Conservation (phyloP, 495 filamentous ascomycete genomes). For the Paragyromitra xinjiangensis region DNA sequence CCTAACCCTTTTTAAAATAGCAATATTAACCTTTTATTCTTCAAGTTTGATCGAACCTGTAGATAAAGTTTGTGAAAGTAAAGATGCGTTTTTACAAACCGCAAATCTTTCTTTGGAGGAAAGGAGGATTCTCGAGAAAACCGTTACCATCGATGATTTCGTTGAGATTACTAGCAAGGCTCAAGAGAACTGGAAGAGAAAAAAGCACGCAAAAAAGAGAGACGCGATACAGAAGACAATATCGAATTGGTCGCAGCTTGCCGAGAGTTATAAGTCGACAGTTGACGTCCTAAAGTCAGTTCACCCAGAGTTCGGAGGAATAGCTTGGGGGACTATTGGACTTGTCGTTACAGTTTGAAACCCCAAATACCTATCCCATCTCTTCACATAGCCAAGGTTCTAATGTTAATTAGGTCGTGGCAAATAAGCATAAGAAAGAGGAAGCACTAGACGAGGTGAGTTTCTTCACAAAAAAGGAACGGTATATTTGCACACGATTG, state of each 20-base stretch:
- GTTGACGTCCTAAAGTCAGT: constrained; percentile 13
- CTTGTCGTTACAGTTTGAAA: constrained; percentile 10
- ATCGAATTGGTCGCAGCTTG: not conserved
- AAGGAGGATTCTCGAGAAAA: not conserved
- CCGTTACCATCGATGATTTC: not conserved
- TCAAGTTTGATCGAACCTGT: not conserved
- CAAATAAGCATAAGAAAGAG: constrained; percentile 1
- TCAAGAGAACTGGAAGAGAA: constrained; percentile 1
- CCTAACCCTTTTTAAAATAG: not conserved
- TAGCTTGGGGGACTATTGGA: constrained; percentile 7
- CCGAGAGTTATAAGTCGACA: not conserved
- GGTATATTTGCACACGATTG: not conserved
- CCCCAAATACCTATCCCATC: not conserved
- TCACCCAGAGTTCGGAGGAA: not conserved
- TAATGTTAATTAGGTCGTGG: not conserved
- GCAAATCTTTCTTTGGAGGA: not conserved
- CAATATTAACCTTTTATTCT: not conserved
- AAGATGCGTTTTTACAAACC: not conserved
- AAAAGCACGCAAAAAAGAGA: not conserved
- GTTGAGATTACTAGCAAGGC: not conserved
- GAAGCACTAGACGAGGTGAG: not conserved
- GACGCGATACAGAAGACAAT: constrained; percentile 2
- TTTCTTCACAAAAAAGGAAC: not conserved
- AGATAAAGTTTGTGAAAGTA: constrained; percentile 2
- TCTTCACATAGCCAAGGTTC: not conserved